Percentiles rank a stretch among this genome's conserved stretches.
phyloP scores from a whole-genome alignment of 768 basidiomycete species.

The Agrocybe pediades region DNA sequence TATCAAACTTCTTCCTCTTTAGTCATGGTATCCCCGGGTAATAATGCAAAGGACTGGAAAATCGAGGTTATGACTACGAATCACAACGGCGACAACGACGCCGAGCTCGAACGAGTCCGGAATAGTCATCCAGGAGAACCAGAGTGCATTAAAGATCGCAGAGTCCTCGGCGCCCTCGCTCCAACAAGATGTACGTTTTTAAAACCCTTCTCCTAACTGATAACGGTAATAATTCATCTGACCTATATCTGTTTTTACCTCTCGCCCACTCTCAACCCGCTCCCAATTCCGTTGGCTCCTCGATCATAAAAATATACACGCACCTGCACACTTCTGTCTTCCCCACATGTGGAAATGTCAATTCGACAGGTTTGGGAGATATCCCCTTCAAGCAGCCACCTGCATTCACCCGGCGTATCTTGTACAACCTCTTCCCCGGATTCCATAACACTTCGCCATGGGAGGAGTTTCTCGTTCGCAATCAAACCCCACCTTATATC shows the following conservation, averaged over 20 bases:
- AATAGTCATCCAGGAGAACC: conserved; percentile 70
- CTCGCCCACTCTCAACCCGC: conserved; percentile 6
- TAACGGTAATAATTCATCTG: conserved; percentile 7
- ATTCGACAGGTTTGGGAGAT: conserved; percentile 60
- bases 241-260: conserved; percentile 13
- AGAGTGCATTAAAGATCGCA: conserved; percentile 63
- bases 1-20: conserved; percentile 7
- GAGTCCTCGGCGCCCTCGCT: conserved; percentile 77
- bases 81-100: conserved; percentile 72
- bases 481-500: conserved; percentile 67
- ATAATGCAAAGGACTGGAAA: conserved; percentile 52
- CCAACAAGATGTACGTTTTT: conserved; percentile 69
- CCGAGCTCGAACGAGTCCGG: conserved; percentile 64
- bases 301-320: conserved; percentile 5
- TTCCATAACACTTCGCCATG: conserved; percentile 61
- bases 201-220: conserved; percentile 15
- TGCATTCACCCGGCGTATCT: conserved; percentile 62
- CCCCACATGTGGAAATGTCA: conserved; percentile 20
- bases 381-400: conserved; percentile 77
- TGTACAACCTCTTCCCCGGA: conserved; percentile 67
- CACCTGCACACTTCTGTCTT: background rate
- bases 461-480: conserved; percentile 68
- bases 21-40: conserved; percentile 56
- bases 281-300: background rate
- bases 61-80: conserved; percentile 60